These are phyloP conservation scores for Iris pallida DNA, from an alignment of 116 monocot species.

Conservation along the genomic window DNA sequence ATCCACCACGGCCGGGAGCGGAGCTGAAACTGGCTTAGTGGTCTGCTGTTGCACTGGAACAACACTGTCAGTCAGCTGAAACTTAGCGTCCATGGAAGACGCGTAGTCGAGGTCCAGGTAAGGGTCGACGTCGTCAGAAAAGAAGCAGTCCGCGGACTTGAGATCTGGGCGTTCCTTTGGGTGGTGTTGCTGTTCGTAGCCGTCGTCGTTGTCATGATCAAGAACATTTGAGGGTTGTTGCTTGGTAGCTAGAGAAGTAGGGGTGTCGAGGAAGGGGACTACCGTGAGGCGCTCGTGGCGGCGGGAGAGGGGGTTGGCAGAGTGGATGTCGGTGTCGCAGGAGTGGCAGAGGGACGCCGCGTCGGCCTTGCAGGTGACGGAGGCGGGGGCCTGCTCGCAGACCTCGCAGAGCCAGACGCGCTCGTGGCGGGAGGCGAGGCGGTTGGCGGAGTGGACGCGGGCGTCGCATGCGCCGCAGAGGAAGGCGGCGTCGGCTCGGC, in stretches of 20 bases:
- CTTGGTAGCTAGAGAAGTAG: not conserved
- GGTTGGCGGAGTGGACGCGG: slow-evolving; percentile 44
- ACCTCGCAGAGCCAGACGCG: slow-evolving; percentile 56
- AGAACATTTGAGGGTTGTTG: not conserved
- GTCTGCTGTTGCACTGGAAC: slow-evolving; percentile 38
- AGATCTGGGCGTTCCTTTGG: slow-evolving; percentile 12
- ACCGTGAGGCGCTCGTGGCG: slow-evolving; percentile 56
- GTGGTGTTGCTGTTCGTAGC: not conserved
- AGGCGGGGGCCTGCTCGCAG: slow-evolving; percentile 52
- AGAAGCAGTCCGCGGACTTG: slow-evolving; percentile 23
- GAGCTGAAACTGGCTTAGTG: too few species aligned
- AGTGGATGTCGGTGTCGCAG: slow-evolving; percentile 64
- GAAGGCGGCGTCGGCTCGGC: slow-evolving; percentile 45
- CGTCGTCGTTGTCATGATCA: not conserved
- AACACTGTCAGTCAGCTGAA: too few species aligned
- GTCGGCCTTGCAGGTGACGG: slow-evolving; percentile 66
- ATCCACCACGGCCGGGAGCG: too few species aligned
- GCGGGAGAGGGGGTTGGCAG: slow-evolving; percentile 58
- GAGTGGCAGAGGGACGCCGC: slow-evolving; percentile 53
- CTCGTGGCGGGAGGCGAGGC: slow-evolving; percentile 54
- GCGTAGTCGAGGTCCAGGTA: slow-evolving; percentile 56
- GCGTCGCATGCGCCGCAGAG: slow-evolving; percentile 52
- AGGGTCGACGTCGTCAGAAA: slow-evolving; percentile 44
- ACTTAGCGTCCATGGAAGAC: too few species aligned
- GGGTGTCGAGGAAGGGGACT: slow-evolving; percentile 26